Conservation (phyloP, 2,329 filamentous ascomycete species). For the Clarireedia sp. region DNA sequence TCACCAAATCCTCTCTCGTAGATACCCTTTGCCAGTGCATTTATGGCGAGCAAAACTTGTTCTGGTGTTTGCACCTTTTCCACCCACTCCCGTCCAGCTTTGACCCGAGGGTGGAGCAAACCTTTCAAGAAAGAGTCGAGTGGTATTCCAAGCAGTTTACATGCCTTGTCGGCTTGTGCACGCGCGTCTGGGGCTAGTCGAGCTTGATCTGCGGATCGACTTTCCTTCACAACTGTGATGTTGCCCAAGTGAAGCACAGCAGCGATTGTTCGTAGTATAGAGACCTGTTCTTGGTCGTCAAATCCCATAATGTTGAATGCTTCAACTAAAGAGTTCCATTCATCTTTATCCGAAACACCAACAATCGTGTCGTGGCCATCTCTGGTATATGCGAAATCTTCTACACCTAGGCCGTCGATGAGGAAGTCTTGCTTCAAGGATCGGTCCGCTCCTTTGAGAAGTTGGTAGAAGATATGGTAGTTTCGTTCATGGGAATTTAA, state of each 20-base stretch:
- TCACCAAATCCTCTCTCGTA: slow-evolving; percentile 95
- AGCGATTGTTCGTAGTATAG: slow-evolving; percentile 80
- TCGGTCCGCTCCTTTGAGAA: slow-evolving; percentile 73
- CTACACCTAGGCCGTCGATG: slow-evolving; percentile 64
- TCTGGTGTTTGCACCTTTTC: slow-evolving; percentile 97
- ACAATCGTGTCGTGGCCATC: slow-evolving; percentile 86
- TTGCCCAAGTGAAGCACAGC: slow-evolving; percentile 92
- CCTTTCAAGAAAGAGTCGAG: slow-evolving; percentile 81
- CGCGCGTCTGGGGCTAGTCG: slow-evolving; percentile 69
- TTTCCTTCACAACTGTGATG: slow-evolving; percentile 82
- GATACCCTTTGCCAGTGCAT: slow-evolving; percentile 92
- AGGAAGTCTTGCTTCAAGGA: slow-evolving; percentile 69
- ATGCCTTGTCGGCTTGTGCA: slow-evolving; percentile 69
- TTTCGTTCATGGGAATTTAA: slow-evolving; percentile 85
- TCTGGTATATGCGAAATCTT: slow-evolving; percentile 86
- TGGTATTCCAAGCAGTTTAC: slow-evolving; percentile 75
- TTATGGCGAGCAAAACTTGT: slow-evolving; percentile 81
- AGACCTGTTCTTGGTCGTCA: slow-evolving; percentile 70
- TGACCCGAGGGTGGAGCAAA: slow-evolving; percentile 84
- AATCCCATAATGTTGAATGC: slow-evolving; percentile 95
- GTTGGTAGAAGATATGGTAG: slow-evolving; percentile 96
- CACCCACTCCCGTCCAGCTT: slow-evolving; percentile 95
- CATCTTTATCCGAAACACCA: slow-evolving; percentile 81
- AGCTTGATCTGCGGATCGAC: slow-evolving; percentile 83
- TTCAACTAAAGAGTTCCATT: slow-evolving; percentile 86